Evolutionary conservation across 495 filamentous ascomycete species (phyloP), one percentile per base, ranked within the genome.

Genomic region (Penicillium turbatum): DNA sequence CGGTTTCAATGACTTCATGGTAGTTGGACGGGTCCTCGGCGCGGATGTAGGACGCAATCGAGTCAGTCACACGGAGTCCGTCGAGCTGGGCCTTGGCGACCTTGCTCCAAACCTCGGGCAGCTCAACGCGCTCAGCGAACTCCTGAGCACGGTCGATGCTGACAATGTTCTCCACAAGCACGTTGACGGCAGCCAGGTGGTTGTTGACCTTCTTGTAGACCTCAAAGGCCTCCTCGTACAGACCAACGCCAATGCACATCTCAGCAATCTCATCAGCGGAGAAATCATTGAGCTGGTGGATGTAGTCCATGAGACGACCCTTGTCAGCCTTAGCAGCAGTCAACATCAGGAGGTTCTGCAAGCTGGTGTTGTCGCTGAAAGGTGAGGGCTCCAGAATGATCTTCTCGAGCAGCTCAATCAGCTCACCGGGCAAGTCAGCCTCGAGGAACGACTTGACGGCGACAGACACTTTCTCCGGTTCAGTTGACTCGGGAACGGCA

Each of bases 81-180:
- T 97, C 95, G 38, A 99, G 80, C 72, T 99, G 95, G 42, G 95
- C 95, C 80, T 99, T 99, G 60, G 90, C 95, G 57, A 99, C 90
- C 77, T 85, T 89, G 78, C 93, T 97, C 95, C 95, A 99, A n/a
- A 99, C 95, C 62, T 96, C 90, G 6, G 95, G 87, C 39, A 91
- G 77, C 64, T 99, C 95, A 48, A 97, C 89, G 56, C 90, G 90
- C 65, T 99, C 95, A 19, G 93, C 95, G 64, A 92, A 99, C 48
- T 93, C 90, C 62, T 95, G 93, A 2, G 95, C 92, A 57, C 95
- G 87, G 66, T 99, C 95, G 66, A 99, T 97, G 78, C 95, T 97
- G 56, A 97, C 93, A 63, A 99, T 82, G 65, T 99, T 87, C 65
- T 99, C 93, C 38, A 99, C 89, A 13, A 99, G 85, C 17, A 97